A percentile compares a stretch with the other conserved stretches of the same genome.
These are phyloP conservation scores for Agaricus bisporus DNA, from an alignment of 768 basidiomycete species.

Conservation along the genomic window DNA sequence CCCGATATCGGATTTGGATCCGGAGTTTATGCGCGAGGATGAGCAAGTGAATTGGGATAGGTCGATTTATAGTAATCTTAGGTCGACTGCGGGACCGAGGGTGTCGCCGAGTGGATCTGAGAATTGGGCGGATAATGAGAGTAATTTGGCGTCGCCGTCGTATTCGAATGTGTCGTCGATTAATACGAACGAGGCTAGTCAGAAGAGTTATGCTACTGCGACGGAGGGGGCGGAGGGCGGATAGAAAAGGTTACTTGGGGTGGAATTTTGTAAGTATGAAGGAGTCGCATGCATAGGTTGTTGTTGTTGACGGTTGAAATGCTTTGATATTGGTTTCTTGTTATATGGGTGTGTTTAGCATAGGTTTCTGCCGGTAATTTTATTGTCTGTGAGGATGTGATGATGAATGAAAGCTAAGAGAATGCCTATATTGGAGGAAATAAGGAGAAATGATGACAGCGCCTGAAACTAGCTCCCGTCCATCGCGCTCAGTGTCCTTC, in stretches of 20 bases:
- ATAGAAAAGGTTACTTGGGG: not conserved
- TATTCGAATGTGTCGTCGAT: constrained; percentile 25
- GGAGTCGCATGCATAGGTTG: not conserved
- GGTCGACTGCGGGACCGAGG: constrained; percentile 16
- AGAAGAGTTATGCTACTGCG: constrained; percentile 19
- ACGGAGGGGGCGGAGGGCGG: not conserved
- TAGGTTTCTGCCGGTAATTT: no score
- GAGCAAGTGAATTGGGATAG: constrained; percentile 21
- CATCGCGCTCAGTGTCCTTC: no score
- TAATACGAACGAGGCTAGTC: constrained; percentile 34
- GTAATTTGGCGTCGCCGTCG: constrained; percentile 19
- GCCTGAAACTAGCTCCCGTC: no score
- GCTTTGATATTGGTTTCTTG: constrained; percentile 1
- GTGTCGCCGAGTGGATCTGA: constrained; percentile 9
- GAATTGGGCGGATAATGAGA: constrained; percentile 21
- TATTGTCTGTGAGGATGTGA: no score
- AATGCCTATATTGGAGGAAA: no score
- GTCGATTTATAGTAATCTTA: constrained; percentile 12
- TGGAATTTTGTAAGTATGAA: not conserved
- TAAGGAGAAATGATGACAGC: no score
- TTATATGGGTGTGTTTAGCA: not conserved
- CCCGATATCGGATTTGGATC: constrained; percentile 35
- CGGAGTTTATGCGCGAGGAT: constrained; percentile 25
- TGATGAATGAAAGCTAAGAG: no score
- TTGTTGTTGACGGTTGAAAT: not conserved